A percentile compares a stretch with the other conserved stretches of the same genome.
These are phyloP conservation scores for Daldinia childiae DNA, from an alignment of 495 filamentous ascomycete genomes.

Conservation along the genomic window DNA sequence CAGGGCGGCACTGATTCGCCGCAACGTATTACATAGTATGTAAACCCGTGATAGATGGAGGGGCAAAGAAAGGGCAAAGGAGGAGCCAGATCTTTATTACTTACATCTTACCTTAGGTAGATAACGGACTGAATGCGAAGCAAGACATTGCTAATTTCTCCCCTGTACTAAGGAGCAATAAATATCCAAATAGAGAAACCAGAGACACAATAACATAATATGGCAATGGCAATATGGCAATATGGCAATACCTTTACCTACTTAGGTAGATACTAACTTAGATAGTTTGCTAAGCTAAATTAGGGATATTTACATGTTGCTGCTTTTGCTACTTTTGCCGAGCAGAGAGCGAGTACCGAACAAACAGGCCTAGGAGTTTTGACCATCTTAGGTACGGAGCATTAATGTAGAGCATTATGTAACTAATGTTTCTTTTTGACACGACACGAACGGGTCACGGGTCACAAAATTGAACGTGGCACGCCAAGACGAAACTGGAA, in stretches of 20 bases:
- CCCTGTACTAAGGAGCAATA: constrained; percentile 12
- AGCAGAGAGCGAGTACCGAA: not conserved
- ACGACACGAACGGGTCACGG: constrained; percentile 40
- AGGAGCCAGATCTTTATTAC: not conserved
- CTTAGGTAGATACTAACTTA: too few relatives aligned
- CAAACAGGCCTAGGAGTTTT: constrained; percentile 13
- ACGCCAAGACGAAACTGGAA: constrained; percentile 41
- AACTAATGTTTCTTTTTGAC: constrained; percentile 30
- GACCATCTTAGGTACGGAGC: constrained; percentile 14
- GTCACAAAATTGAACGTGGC: constrained; percentile 41
- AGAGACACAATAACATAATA: too few relatives aligned
- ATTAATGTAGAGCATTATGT: constrained; percentile 6
- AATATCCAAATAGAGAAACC: constrained; percentile 4
- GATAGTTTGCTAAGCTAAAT: constrained; percentile 24
- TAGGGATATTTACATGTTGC: constrained; percentile 25
- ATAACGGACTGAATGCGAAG: not conserved
- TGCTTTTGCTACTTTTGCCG: constrained; percentile 29
- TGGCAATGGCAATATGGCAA: too few relatives aligned
- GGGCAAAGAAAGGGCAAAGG: not conserved
- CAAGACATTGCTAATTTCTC: constrained; percentile 26
- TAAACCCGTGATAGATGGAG: constrained; percentile 1
- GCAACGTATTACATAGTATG: not conserved
- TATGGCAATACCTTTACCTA: not conserved
- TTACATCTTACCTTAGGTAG: too few relatives aligned
- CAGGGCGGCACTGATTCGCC: not conserved